Evolutionary conservation across 2,329 filamentous ascomycete species (phyloP), one percentile per base, ranked within the genome.

Genomic region (Dactylellina cionopaga): DNA sequence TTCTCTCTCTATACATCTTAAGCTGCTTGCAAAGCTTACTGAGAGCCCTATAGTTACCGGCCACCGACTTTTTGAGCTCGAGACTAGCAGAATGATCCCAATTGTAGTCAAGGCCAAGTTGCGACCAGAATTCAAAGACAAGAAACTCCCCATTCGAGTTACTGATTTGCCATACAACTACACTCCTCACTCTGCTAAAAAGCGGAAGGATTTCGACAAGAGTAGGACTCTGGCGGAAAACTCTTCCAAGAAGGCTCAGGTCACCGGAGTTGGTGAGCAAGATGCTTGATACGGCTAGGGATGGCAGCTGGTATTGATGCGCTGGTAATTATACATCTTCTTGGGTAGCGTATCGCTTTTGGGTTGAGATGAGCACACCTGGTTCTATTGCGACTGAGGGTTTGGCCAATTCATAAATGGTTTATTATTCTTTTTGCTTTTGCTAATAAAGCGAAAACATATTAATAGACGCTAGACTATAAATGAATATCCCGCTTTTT

Each of bases 71-170:
- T 91, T 91, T 77, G 79, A 81, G 1, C 81, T 91, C 10, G 82
- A 82, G n/a, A 92, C 89, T 0, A 89, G 89, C 6, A 85, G 87
- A 65, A 85, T 89, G 5, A 88, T 91, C 25, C 88, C 89, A 0
- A 87, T 89, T 1, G 82, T 91, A 0, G 85, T 91, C 31, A 87
- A 85, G 79, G 87, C 69, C 22, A 63, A 73, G 51, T 17, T 71
- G 6, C 41, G 39, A 27, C 66, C 66, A 3, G 58, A 71, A 27
- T 64, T 64, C 27, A 71, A 64, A 29, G 66, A 59, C 25, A 58
- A 15, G 9, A 64, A 64, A 19, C n/a, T 71, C 0, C 66, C 66
- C 0, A 33, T 27, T 7, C 37, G 27, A 15, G 51, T 71, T 15
- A 39, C 17, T 1, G 66, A 58, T 9, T 25, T 71, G 22, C 66